Conservation (phyloP, 176 grass and related monocot species). For the Carex parvula region DNA sequence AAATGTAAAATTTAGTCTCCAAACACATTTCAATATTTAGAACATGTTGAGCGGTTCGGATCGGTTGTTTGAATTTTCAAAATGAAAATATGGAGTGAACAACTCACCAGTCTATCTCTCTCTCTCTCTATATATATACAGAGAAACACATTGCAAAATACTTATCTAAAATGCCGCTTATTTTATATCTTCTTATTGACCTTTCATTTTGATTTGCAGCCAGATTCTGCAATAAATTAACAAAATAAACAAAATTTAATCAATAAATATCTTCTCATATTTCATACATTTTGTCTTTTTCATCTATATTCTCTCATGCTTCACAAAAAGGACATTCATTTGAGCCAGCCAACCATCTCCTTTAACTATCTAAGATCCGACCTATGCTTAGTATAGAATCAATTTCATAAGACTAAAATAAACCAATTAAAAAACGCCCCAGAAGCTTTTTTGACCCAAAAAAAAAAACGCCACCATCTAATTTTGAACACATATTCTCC, state of each 20-base stretch:
- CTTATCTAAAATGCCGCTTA: too few species aligned
- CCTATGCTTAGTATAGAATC: slow-evolving; percentile 30
- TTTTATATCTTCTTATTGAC: neutral
- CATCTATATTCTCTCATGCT: slow-evolving; percentile 16
- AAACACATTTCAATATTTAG: too few species aligned
- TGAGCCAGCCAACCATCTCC: neutral
- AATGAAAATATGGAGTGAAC: too few species aligned
- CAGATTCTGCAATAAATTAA: too few species aligned
- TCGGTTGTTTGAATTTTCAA: too few species aligned
- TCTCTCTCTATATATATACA: too few species aligned
- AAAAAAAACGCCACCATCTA: slow-evolving; percentile 27
- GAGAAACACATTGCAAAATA: too few species aligned
- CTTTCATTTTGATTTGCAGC: neutral
- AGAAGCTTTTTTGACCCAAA: slow-evolving; percentile 4
- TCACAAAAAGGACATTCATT: slow-evolving; percentile 9
- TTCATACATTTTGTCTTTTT: neutral
- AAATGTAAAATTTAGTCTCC: too few species aligned
- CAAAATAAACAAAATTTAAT: too few species aligned
- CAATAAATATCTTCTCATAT: too few species aligned
- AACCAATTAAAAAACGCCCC: slow-evolving; percentile 3
- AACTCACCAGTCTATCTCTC: too few species aligned
- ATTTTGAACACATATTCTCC: slow-evolving; percentile 38
- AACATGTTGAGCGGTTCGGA: too few species aligned
- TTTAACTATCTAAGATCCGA: slow-evolving; percentile 13
- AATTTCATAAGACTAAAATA: slow-evolving; percentile 21